Evolutionary conservation across 495 filamentous ascomycete genomes (phyloP), one percentile per base, ranked within the genome.

Genomic region (Tuber indicum): DNA sequence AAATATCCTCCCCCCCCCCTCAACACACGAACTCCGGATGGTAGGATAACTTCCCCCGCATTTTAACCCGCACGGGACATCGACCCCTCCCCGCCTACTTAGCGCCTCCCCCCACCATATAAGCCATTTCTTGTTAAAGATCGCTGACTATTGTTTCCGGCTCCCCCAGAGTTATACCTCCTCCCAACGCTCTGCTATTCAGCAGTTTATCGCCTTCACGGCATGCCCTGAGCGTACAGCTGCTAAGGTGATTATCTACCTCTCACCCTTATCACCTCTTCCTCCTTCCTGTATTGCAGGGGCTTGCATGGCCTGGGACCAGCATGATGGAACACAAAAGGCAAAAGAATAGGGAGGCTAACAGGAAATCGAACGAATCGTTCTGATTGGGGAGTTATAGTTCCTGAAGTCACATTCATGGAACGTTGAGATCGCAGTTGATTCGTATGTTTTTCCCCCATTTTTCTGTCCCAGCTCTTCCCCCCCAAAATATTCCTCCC

Each of bases 201-300:
- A 71, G 82, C 82, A 83, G 82, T 83, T 83, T 74, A 83, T 81
- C 69, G 76, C 81, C 8, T 83, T 83, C 75, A 83, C 82, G 42
- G 70, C 76, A 81, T 83, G 81, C 26, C 72, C 78, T n/a, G 82
- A 83, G 52, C 78, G 81, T 26, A 81, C 76, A 70, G 82, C 82
- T 66, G 78, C 76, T n/a, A 83, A 83, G 78, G 82, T 83, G 74
- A 10, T 46, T 75, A 21, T 74, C 44, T 41, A 36, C 41, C 58
- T 32, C 58, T 32, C 58, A 66, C 26, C 58, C 58, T 66, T 66
- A 66, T 66, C 58, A 16, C 49, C 49, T 32, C n/a, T 17, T 66
- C 26, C 26, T 26, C 52, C n/a, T 26, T 9, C n/a, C 19, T 52
- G 47, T 52, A 23, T 52, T 26, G 52, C 52, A 26, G 52, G 52